Conservation (phyloP, 345 rosid genomes). For the Brassica juncea region DNA sequence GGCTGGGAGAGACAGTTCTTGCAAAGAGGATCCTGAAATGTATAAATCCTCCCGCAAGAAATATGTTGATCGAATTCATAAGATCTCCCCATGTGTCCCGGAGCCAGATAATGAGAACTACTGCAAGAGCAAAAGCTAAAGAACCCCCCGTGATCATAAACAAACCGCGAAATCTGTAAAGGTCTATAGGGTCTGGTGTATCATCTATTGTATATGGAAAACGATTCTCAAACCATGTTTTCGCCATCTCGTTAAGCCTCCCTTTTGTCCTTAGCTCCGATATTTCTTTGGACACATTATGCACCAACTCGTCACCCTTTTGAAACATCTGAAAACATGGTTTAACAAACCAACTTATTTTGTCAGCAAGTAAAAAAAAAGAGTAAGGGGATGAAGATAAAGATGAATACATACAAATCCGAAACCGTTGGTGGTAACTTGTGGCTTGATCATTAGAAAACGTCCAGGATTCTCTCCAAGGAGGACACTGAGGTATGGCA, state of each 20-base stretch:
- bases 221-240: constrained; percentile 20
- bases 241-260: constrained; percentile 21
- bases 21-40: constrained; percentile 2
- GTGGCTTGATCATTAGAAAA: constrained; percentile 41
- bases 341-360: neutral
- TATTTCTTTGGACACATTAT: constrained; percentile 26
- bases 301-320: constrained; percentile 12
- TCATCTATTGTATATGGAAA: constrained; percentile 17
- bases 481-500: constrained; percentile 47
- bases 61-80: neutral
- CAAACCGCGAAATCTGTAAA: constrained; percentile 35
- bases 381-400: constrained; percentile 4
- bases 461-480: constrained; percentile 41
- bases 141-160: constrained; percentile 32
- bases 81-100: neutral
- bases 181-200: constrained; percentile 19
- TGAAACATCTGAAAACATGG: constrained; percentile 38
- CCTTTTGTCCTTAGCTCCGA: neutral
- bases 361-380: constrained; percentile 1
- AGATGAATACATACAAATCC: constrained; percentile 42
- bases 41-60: neutral
- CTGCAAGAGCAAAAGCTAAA: constrained; percentile 9
- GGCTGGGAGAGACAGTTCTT: constrained; percentile 9
- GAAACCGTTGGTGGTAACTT: constrained; percentile 38
- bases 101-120: constrained; percentile 15